Evolutionary conservation across 805 yeast genomes (phyloP).

Genomic region (Kuraishia molischiana): DNA sequence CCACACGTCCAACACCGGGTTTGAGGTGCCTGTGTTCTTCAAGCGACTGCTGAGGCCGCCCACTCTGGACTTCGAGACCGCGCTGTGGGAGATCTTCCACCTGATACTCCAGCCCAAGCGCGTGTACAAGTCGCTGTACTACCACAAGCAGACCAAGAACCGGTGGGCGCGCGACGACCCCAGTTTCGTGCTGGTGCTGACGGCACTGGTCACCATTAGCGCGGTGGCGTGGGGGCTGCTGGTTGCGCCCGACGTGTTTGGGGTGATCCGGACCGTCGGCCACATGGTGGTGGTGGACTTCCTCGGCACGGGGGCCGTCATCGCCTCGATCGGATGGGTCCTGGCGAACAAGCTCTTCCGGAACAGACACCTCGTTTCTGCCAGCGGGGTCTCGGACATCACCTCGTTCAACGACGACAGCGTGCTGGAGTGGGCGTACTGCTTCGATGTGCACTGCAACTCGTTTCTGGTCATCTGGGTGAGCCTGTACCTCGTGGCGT

Average conservation of each 20-base stretch:
- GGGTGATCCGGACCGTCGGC: conserved; percentile 55
- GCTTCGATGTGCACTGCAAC: conserved; percentile 91
- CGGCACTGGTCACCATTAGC: conserved; percentile 55
- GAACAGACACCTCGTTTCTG: conserved; percentile 12
- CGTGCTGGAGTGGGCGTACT: conserved; percentile 85
- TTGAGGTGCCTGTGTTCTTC: conserved; percentile 19
- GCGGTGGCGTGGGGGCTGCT: conserved; percentile 90
- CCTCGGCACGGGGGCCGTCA: conserved; percentile 53
- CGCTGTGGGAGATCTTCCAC: conserved; percentile 82
- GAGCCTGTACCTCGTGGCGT: conserved; percentile 62
- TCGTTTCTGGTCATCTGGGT: conserved; percentile 80
- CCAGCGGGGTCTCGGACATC: conserved; percentile 1
- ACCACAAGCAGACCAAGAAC: conserved; percentile 69
- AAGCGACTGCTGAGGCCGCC: conserved; percentile 57
- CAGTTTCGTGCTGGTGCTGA: conserved; percentile 65
- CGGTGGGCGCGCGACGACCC: conserved; percentile 92
- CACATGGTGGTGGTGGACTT: conserved; percentile 86
- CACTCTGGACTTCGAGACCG: conserved; percentile 85
- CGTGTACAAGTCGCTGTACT: conserved; percentile 73
- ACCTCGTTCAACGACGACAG: conserved; percentile 10
- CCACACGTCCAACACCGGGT: not conserved
- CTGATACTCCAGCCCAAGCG: conserved; percentile 67
- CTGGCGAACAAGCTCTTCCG: conserved; percentile 58
- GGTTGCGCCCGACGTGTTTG: conserved; percentile 53
- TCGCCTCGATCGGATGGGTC: conserved; percentile 69